Conservation (phyloP, 2,329 filamentous ascomycete genomes). For the Juglanconis sp. region DNA sequence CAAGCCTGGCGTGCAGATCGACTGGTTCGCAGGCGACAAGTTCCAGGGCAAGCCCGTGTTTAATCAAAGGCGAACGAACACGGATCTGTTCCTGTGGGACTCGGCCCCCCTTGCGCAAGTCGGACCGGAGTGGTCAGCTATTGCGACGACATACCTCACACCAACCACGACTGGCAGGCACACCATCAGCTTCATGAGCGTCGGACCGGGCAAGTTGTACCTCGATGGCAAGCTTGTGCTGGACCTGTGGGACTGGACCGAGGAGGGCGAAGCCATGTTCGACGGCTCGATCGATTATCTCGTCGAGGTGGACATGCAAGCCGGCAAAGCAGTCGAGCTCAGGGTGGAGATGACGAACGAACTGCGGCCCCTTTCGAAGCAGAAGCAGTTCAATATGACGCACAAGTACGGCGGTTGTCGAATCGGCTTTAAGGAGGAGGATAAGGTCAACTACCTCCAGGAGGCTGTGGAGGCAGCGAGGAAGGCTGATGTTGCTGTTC, state of each 20-base stretch:
- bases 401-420: conserved; percentile 70
- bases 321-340: conserved; percentile 57
- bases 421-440: conserved; percentile 67
- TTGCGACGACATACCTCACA: conserved; percentile 58
- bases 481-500: conserved; percentile 62
- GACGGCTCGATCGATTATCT: conserved; percentile 64
- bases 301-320: conserved; percentile 57
- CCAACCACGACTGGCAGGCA: conserved; percentile 59
- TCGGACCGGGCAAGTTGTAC: conserved; percentile 61
- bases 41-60: conserved; percentile 57
- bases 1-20: conserved; percentile 58
- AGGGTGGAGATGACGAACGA: conserved; percentile 65
- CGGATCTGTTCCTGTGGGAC: conserved; percentile 69
- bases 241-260: conserved; percentile 67
- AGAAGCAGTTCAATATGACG: conserved; percentile 53
- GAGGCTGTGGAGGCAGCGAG: conserved; percentile 62
- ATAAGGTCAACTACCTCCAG: conserved; percentile 59
- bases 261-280: conserved; percentile 69
- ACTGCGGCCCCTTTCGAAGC: conserved; percentile 58
- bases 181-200: conserved; percentile 65
- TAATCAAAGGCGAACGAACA: conserved; percentile 58
- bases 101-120: conserved; percentile 60
- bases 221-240: conserved; percentile 58
- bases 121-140: conserved; percentile 61
- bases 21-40: conserved; percentile 63